These are phyloP conservation scores for Lippia alba DNA, from an alignment of 305 asterid species.

Conservation along the genomic window DNA sequence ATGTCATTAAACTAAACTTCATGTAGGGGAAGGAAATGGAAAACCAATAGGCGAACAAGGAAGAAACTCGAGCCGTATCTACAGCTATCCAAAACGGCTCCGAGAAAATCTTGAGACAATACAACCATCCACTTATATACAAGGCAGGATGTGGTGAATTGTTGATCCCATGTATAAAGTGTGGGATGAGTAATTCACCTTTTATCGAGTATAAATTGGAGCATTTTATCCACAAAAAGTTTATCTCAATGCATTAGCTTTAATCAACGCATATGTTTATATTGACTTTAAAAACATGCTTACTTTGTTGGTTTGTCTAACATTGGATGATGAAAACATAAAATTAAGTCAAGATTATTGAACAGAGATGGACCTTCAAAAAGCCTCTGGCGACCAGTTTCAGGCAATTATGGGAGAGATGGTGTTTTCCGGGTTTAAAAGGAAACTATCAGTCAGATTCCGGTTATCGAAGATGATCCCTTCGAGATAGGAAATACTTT, in stretches of 20 bases:
- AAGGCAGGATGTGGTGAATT: too few species aligned
- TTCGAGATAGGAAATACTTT: too few species aligned
- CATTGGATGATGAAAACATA: too few species aligned
- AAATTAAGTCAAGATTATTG: constrained; percentile 51
- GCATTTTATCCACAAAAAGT: too few species aligned
- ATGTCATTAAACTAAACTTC: not conserved
- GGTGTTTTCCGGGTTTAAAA: constrained; percentile 43
- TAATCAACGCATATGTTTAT: too few species aligned
- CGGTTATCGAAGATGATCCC: constrained; percentile 45
- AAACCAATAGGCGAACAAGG: constrained; percentile 55
- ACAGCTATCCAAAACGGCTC: constrained; percentile 64
- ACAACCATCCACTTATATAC: constrained; percentile 50
- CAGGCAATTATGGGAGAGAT: constrained; percentile 45
- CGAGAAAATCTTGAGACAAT: constrained; percentile 39
- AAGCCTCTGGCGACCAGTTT: constrained; percentile 73
- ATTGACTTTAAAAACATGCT: too few species aligned
- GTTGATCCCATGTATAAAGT: too few species aligned
- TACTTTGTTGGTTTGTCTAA: too few species aligned
- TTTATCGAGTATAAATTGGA: too few species aligned
- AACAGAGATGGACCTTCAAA: constrained; percentile 62
- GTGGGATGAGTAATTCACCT: too few species aligned
- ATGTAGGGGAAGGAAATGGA: constrained; percentile 41
- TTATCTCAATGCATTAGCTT: too few species aligned
- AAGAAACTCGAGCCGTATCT: constrained; percentile 48
- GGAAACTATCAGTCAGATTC: too few species aligned